phyloP scores from a whole-genome alignment of 495 filamentous ascomycete genomes.

The Hypomontagnella submonticulosa region DNA sequence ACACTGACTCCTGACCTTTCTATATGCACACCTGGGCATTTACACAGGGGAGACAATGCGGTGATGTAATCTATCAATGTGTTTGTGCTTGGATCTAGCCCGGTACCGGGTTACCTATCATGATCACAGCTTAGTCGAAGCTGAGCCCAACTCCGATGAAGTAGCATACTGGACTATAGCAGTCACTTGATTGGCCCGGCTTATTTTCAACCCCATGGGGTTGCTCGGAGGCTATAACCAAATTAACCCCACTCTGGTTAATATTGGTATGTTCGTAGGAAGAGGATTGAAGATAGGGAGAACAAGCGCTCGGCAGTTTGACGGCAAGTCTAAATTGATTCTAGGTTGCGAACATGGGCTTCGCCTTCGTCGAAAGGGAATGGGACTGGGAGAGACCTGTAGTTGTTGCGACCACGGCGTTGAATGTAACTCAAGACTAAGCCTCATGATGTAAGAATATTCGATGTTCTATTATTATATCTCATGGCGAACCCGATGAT shows the following conservation, averaged over 20 bases:
- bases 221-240: slow-evolving; percentile 26
- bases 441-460: slow-evolving; percentile 1
- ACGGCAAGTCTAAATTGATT: background rate
- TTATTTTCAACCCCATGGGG: slow-evolving; percentile 23
- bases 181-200: slow-evolving; percentile 27
- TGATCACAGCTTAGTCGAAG: too few species aligned
- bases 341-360: background rate
- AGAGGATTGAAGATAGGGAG: background rate
- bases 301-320: slow-evolving; percentile 24
- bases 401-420: background rate
- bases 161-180: background rate
- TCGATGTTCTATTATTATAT: slow-evolving; percentile 13
- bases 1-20: too few species aligned
- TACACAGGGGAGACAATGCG: too few species aligned
- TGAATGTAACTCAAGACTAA: slow-evolving; percentile 7
- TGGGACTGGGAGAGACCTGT: background rate
- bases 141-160: too few species aligned
- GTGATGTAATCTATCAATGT: too few species aligned
- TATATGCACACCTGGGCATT: too few species aligned
- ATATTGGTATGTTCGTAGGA: slow-evolving; percentile 19
- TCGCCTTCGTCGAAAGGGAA: background rate
- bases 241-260: slow-evolving; percentile 30
- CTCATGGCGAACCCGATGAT: background rate
- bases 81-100: too few species aligned
- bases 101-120: too few species aligned